These are phyloP conservation scores for Gentiana straminea DNA, from an alignment of 257 asterid species.

Conservation along the genomic window DNA sequence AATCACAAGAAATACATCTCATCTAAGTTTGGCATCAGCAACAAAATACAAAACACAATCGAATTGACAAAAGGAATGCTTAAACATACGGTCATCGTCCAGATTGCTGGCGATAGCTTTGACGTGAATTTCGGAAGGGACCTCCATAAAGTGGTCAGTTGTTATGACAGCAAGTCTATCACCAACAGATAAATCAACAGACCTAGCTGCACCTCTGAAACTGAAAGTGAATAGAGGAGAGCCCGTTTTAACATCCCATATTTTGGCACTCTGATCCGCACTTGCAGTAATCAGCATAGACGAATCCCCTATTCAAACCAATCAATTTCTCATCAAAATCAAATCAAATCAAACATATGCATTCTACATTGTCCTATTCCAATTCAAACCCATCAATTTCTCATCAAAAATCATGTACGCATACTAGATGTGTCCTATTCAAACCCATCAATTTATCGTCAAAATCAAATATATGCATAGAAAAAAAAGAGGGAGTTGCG, in stretches of 20 bases:
- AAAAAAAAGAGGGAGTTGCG: not conserved
- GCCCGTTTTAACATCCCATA: conserved; percentile 73
- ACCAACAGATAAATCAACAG: conserved; percentile 70
- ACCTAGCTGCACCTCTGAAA: conserved; percentile 74
- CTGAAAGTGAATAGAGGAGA: conserved; percentile 51
- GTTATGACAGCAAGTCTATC: conserved; percentile 78
- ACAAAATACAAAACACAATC: not conserved
- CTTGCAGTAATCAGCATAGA: conserved; percentile 74
- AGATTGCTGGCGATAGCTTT: conserved; percentile 51
- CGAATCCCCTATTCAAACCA: conserved; percentile 56
- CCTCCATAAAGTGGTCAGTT: conserved; percentile 82
- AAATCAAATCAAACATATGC: not conserved
- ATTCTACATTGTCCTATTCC: too few relatives aligned
- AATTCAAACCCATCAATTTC: too few relatives aligned
- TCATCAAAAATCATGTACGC: too few relatives aligned
- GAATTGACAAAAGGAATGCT: not conserved
- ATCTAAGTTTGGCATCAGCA: too few relatives aligned
- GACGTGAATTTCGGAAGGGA: conserved; percentile 77
- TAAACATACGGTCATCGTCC: conserved; percentile 48
- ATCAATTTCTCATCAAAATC: not conserved
- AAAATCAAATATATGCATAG: not conserved
- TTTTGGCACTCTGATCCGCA: conserved; percentile 87
- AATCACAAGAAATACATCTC: not conserved
- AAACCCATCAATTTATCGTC: too few relatives aligned
- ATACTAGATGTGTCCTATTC: too few relatives aligned